Evolutionary conservation across 2,329 filamentous ascomycete genomes (phyloP).

Genomic region (Fusarium floridanum): DNA sequence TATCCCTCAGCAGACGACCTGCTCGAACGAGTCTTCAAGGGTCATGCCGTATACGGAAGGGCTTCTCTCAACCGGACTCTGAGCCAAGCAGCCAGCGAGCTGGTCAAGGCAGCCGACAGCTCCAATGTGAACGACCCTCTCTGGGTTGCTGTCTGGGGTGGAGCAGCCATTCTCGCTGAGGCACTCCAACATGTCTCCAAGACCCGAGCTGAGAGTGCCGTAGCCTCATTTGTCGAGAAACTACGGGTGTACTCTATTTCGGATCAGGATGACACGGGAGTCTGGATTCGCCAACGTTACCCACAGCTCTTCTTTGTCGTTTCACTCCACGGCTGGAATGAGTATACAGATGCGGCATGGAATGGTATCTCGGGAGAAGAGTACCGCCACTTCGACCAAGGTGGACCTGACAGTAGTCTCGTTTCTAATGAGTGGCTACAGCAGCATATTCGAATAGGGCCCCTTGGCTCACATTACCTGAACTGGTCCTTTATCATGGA

Average conservation of each 20-base stretch:
- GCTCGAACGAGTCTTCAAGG: not conserved
- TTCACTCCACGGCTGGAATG: conserved; percentile 67
- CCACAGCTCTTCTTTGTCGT: conserved; percentile 67
- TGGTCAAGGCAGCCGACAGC: conserved; percentile 49
- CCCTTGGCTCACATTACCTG: conserved; percentile 57
- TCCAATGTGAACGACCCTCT: conserved; percentile 57
- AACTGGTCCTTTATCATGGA: conserved; percentile 63
- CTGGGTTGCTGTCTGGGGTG: conserved; percentile 66
- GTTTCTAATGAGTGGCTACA: conserved; percentile 64
- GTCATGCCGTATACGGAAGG: conserved; percentile 40
- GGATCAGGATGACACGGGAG: conserved; percentile 68
- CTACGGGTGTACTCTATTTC: conserved; percentile 67
- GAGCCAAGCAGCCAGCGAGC: conserved; percentile 9
- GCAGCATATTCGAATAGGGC: conserved; percentile 63
- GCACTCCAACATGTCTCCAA: conserved; percentile 55
- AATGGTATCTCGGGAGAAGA: conserved; percentile 58
- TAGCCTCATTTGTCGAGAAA: conserved; percentile 53
- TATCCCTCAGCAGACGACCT: not conserved
- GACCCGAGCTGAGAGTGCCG: conserved; percentile 46
- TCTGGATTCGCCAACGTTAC: conserved; percentile 66
- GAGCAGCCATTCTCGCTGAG: conserved; percentile 64
- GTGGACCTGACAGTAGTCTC: conserved; percentile 42
- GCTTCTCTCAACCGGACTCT: not conserved
- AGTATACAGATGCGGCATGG: conserved; percentile 67
- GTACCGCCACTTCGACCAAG: conserved; percentile 1